A percentile compares a stretch with the other conserved stretches of the same genome.
Conservation (phyloP, 345 rosid species). For the Mercurialis annua region DNA sequence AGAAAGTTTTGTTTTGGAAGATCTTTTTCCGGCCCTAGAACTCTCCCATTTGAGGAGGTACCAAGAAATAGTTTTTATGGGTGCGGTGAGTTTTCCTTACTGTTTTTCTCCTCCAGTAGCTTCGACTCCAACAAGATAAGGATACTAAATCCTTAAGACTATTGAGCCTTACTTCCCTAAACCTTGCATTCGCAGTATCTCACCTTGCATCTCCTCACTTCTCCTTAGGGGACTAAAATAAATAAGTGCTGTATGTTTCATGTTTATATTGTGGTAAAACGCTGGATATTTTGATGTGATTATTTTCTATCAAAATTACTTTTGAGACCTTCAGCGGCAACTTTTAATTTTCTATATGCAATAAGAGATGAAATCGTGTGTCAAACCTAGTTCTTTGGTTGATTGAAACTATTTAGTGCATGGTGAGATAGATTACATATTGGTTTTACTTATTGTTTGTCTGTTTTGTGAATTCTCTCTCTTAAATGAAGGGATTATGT, state of each 20-base stretch:
- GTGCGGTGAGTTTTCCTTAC: too few species aligned
- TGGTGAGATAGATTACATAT: neutral
- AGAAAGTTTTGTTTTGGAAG: too few species aligned
- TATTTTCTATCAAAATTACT: neutral
- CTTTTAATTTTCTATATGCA: neutral
- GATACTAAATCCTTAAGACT: too few species aligned
- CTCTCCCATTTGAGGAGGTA: too few species aligned
- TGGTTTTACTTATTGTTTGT: neutral
- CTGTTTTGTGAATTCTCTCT: neutral
- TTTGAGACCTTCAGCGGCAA: too few species aligned
- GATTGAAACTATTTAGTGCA: neutral
- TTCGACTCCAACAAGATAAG: too few species aligned
- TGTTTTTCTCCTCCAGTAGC: too few species aligned
- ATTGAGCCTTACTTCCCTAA: too few species aligned
- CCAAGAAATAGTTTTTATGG: too few species aligned
- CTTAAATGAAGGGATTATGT: neutral
- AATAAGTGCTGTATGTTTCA: neutral
- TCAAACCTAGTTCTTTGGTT: neutral
- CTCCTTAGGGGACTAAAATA: neutral
- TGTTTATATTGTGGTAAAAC: neutral
- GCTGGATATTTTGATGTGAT: neutral
- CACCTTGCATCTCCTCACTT: too few species aligned
- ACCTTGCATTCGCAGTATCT: too few species aligned
- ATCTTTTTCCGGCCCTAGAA: too few species aligned
- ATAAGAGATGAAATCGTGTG: neutral